These are phyloP conservation scores for Taxillus chinensis DNA, from an alignment of 164 flowering plant species.

Conservation along the genomic window DNA sequence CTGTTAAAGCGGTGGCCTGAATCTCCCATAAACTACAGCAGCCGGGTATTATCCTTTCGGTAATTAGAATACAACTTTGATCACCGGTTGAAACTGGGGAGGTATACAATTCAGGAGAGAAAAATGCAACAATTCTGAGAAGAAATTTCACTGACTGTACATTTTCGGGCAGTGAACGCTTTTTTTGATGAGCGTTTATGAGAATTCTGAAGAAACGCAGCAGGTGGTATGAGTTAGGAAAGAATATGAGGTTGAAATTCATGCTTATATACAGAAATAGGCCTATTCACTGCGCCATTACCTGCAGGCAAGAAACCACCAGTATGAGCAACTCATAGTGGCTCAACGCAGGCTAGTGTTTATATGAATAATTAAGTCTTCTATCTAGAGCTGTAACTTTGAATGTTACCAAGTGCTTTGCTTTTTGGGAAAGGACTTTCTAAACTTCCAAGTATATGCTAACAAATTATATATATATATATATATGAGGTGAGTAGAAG, in stretches of 20 bases:
- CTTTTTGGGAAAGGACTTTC: too few relatives aligned
- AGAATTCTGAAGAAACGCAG: conserved; percentile 21
- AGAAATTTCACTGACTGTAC: conserved; percentile 42
- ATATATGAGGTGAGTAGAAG: not conserved
- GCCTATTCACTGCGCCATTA: too few relatives aligned
- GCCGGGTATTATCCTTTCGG: conserved; percentile 16
- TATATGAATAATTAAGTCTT: too few relatives aligned
- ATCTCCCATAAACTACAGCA: conserved; percentile 43
- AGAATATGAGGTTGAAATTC: not conserved
- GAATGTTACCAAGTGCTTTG: too few relatives aligned
- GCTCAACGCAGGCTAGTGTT: too few relatives aligned
- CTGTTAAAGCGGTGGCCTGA: conserved; percentile 37
- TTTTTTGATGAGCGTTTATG: conserved; percentile 19
- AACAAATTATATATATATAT: not conserved
- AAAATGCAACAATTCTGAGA: conserved; percentile 32
- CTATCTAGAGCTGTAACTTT: too few relatives aligned
- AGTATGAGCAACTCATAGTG: too few relatives aligned
- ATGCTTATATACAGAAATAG: not conserved
- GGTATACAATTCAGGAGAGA: conserved; percentile 24
- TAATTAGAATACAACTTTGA: conserved; percentile 15
- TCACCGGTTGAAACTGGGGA: conserved; percentile 19
- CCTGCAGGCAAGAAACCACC: too few relatives aligned
- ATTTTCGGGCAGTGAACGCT: conserved; percentile 28
- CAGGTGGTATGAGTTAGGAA: not conserved
- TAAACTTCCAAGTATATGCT: too few relatives aligned